phyloP scores from a whole-genome alignment of 2,329 filamentous ascomycete species.

The Apiospora rasikravindrae region DNA sequence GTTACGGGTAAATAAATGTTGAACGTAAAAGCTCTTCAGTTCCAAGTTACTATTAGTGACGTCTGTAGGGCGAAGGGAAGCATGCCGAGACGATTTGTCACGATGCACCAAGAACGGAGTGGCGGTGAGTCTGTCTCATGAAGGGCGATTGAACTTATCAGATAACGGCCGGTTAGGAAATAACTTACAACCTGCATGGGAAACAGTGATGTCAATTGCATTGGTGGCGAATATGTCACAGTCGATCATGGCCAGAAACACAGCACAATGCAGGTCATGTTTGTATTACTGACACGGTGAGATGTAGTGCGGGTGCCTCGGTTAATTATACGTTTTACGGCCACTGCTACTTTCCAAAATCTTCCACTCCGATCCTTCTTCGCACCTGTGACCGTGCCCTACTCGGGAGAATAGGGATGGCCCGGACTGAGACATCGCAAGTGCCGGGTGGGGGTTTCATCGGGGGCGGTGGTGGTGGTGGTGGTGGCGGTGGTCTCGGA shows the following conservation, averaged over 20 bases:
- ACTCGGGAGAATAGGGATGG: not conserved
- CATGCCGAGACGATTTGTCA: not conserved
- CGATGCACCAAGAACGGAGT: not conserved
- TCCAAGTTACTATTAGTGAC: fast-evolving
- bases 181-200: not conserved
- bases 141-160: too few relatives aligned
- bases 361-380: not conserved
- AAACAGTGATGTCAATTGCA: not conserved
- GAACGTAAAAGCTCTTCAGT: not conserved
- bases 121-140: not conserved
- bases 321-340: not conserved
- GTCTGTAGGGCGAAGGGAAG: not conserved
- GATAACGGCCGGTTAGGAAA: not conserved
- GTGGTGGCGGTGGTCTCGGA: not conserved
- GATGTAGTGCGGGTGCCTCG: not conserved
- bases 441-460: not conserved
- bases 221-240: not conserved
- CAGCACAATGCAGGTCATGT: not conserved
- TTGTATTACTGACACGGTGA: not conserved
- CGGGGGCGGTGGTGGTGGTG: not conserved
- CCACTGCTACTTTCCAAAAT: not conserved
- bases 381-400: not conserved
- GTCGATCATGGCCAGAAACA: not conserved
- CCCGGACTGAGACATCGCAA: not conserved
- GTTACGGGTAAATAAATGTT: not conserved